A percentile compares a stretch with the other conserved stretches of the same genome.
Evolutionary conservation across 1,139 yeast species (phyloP).

Genomic region (Pichia norvegensis): DNA sequence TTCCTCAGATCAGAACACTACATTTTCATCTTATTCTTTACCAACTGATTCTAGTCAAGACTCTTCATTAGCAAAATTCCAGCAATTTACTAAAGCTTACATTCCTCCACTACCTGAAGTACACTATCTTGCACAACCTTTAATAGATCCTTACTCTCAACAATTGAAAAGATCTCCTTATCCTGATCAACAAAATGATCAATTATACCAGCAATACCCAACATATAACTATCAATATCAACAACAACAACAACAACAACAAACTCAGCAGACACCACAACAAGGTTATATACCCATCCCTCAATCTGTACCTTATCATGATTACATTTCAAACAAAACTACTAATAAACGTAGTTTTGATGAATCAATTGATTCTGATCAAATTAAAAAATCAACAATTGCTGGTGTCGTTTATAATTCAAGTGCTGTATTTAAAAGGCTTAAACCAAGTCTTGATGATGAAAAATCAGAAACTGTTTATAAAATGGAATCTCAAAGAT

Average conservation of each 20-base stretch:
- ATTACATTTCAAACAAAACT: neutral
- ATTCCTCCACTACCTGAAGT: neutral
- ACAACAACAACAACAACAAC: constrained; percentile 1
- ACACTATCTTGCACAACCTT: neutral
- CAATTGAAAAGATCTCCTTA: neutral
- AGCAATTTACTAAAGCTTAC: neutral
- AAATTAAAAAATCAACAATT: constrained; percentile 15
- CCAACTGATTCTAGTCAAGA: neutral
- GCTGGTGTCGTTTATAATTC: constrained; percentile 24
- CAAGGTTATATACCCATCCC: neutral
- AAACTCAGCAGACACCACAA: constrained; percentile 5
- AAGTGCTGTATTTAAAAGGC: constrained; percentile 22
- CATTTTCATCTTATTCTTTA: neutral
- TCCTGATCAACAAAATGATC: neutral
- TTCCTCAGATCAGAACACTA: neutral
- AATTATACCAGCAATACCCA: neutral
- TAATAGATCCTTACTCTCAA: neutral
- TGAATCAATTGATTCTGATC: neutral
- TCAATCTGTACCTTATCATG: neutral
- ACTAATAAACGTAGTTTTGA: neutral
- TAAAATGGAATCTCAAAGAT: constrained; percentile 7
- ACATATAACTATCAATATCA: neutral
- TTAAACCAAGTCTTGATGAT: constrained; percentile 15
- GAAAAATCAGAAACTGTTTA: constrained; percentile 12
- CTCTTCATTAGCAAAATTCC: neutral